Conservation (phyloP, 345 rosid genomes). For the Heritiera fomes region DNA sequence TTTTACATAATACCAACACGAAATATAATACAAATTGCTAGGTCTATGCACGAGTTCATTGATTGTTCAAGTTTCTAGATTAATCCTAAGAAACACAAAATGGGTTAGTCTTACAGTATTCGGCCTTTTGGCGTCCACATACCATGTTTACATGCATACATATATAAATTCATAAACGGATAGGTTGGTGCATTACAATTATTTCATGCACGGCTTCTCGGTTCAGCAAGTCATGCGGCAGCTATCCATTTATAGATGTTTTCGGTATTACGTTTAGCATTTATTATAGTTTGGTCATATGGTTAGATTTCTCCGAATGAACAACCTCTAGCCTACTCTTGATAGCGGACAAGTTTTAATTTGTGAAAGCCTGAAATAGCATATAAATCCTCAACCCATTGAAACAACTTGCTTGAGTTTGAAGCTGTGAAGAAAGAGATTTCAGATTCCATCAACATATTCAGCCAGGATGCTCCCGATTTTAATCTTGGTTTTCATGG, state of each 20-base stretch:
- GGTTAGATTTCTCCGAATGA: neutral
- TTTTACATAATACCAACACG: no score
- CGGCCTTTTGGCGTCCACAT: neutral
- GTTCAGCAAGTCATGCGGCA: neutral
- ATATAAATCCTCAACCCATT: neutral
- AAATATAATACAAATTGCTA: no score
- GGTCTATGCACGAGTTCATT: no score
- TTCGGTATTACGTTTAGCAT: neutral
- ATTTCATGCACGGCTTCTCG: neutral
- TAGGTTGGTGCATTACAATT: neutral
- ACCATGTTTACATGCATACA: neutral
- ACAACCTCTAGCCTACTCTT: neutral
- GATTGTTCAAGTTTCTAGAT: no score
- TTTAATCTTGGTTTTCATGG: neutral
- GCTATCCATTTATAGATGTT: neutral
- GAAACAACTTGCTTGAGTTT: neutral
- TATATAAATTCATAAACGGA: neutral
- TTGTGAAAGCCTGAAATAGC: neutral
- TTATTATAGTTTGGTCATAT: neutral
- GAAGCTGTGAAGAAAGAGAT: neutral
- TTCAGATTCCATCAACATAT: neutral
- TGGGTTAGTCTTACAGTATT: no score
- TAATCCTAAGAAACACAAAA: no score
- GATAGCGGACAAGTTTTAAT: neutral
- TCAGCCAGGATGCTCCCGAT: neutral